Conservation (phyloP, 441 rosid species). For the Erysimum pusillum region DNA sequence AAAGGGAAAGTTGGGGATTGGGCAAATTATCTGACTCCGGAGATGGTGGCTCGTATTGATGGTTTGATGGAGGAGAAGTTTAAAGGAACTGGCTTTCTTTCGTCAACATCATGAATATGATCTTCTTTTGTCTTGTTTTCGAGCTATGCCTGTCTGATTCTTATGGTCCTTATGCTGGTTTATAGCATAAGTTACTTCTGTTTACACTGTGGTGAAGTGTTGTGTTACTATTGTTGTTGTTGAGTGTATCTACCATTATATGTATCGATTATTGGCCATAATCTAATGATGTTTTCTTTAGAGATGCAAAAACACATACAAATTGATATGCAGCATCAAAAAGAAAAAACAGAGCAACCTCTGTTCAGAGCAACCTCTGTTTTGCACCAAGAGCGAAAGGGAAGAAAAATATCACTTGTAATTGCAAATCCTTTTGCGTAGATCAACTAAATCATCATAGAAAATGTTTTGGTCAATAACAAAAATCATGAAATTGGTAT, state of each 20-base stretch:
- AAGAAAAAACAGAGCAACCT: slow-evolving; percentile 29
- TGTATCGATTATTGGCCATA: neutral
- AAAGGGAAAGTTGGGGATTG: slow-evolving; percentile 50
- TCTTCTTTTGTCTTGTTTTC: neutral
- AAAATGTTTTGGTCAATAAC: neutral
- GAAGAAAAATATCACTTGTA: neutral
- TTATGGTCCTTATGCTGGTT: slow-evolving; percentile 22
- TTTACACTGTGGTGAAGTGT: neutral
- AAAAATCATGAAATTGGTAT: neutral
- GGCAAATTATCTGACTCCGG: slow-evolving; percentile 41
- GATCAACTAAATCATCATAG: neutral
- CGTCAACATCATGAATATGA: slow-evolving; percentile 18
- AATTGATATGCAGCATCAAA: neutral
- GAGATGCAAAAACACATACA: neutral
- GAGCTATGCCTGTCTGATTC: slow-evolving; percentile 2
- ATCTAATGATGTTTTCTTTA: neutral
- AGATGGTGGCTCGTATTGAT: slow-evolving; percentile 47
- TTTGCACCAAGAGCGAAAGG: slow-evolving; percentile 5
- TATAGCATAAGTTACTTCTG: slow-evolving; percentile 20
- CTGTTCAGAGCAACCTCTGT: slow-evolving; percentile 36
- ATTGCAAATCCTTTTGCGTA: too few relatives aligned
- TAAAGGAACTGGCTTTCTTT: slow-evolving; percentile 37
- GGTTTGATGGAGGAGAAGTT: slow-evolving; percentile 45
- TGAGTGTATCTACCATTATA: slow-evolving; percentile 12
- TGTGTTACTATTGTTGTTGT: slow-evolving; percentile 6